Percentiles rank a stretch among this genome's conserved stretches.
phyloP scores from a whole-genome alignment of 2,329 filamentous ascomycete species.

The Davidsoniella eucalypti region DNA sequence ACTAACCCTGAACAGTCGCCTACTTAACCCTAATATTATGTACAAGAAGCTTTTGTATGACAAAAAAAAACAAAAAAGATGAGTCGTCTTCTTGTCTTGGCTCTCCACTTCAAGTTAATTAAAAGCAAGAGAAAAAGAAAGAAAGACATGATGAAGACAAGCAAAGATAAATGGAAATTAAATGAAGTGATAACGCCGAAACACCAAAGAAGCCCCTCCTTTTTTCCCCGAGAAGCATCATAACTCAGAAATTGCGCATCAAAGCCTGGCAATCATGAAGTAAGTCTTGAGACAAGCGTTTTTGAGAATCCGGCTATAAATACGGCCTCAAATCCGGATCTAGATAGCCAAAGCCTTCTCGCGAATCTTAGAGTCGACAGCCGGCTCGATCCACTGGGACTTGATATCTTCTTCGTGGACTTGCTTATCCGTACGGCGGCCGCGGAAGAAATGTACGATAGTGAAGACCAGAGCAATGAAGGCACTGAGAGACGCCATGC shows the following conservation, averaged over 20 bases:
- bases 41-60: conserved; percentile 2
- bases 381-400: not conserved
- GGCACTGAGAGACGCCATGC: conserved; percentile 22
- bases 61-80: conserved; percentile 1
- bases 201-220: not conserved
- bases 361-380: not conserved
- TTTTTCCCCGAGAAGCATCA: no score
- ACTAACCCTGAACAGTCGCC: no score
- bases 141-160: conserved; percentile 1
- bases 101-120: no score
- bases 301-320: not conserved
- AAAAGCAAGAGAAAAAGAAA: not conserved
- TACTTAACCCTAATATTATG: not conserved
- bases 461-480: conserved; percentile 16
- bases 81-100: no score
- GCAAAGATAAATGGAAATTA: not conserved
- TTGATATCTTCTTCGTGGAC: not conserved
- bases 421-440: not conserved
- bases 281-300: not conserved
- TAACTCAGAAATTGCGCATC: no score
- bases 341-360: conserved; percentile 9
- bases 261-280: not conserved
- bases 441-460: not conserved
- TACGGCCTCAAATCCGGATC: not conserved
- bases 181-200: not conserved